Evolutionary conservation across 2,329 filamentous ascomycete species (phyloP).

Genomic region (Scolecobasidium constrictum): DNA sequence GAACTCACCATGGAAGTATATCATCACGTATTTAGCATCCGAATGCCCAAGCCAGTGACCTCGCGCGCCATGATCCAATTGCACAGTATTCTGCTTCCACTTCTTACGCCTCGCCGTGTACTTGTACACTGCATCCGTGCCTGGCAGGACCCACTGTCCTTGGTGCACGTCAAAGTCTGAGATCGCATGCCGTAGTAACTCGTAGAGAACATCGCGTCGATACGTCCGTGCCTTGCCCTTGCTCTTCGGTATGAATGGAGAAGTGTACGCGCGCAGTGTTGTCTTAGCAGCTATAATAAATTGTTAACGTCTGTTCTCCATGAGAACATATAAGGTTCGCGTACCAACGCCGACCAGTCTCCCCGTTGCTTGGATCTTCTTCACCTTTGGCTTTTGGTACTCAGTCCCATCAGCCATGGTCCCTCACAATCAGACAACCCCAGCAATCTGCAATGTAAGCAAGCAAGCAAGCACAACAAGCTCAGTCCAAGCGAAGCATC

Average conservation of each 20-base stretch:
- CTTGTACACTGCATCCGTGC: constrained; percentile 3
- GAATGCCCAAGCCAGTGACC: constrained; percentile 8
- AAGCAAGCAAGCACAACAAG: too few species aligned
- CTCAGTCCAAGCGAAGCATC: too few species aligned
- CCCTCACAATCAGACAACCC: too few species aligned
- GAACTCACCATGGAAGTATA: constrained; percentile 7
- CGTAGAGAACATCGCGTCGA: constrained; percentile 6
- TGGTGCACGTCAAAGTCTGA: not conserved
- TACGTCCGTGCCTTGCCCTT: constrained; percentile 6
- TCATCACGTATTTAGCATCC: constrained; percentile 8
- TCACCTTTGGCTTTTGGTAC: too few species aligned
- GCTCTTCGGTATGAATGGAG: not conserved
- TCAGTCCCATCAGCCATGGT: too few species aligned
- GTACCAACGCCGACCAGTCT: too few species aligned
- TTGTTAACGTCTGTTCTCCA: too few species aligned
- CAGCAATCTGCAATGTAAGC: too few species aligned
- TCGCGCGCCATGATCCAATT: constrained; percentile 1
- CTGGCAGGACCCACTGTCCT: not conserved
- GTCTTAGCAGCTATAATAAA: not conserved
- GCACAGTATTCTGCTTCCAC: not conserved
- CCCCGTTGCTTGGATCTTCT: too few species aligned
- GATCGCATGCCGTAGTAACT: not conserved
- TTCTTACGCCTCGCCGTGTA: not conserved
- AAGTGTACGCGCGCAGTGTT: not conserved
- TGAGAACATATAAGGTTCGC: too few species aligned